Evolutionary conservation across 1,284 basidiomycete species (phyloP), one percentile per base, ranked within the genome.

Genomic region (Sporisorium reilianum): DNA sequence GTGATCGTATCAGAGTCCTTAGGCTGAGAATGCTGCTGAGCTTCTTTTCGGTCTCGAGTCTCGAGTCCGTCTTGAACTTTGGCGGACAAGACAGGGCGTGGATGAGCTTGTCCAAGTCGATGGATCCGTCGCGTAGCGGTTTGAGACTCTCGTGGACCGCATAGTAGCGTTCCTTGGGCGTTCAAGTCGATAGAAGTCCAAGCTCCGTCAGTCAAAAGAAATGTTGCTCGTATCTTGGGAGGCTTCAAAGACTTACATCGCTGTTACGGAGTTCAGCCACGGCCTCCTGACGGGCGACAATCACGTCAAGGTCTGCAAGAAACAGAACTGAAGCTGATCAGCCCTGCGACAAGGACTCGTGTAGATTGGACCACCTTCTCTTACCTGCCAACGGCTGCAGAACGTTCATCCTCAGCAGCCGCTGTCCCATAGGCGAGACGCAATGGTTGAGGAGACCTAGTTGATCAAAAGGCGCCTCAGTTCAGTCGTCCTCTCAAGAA

Each of bases 41-140:
- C 16, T 92, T 89, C 18, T 88, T 86, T 12, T 91, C 90, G 0
- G 91, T 91, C 3, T 88, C 87, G 68, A 90, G 90, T 3, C 59
- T 22, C 23, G 64, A 26, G 23, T 28, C 58, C n/a, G 34, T 23
- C 16, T 54, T 67, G 16, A 42, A 18, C 58, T 22, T 81, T 20
- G 55, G 53, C 10, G 41, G 54, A 23, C 44, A 53, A n/a, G 70
- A 59, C 1, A 75, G 51, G 8, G 53, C 28, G 30, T 74, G 61
- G n/a, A 95, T 92, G 6, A 97, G 87, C 81, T 92, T 94, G 84
- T 97, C 95, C 26, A 95, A 88, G 79, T 97, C 95, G 80, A 92
- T 87, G 84, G 92, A 38, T 23, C 57, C 46, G 2, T 90, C 90
- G 1, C 36, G 25, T 42, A 93, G 85, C 3, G 87, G 84, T 79